Base-by-base conservation (phyloP, 2,329 filamentous ascomycete species). In the Colletotrichum tabaci region DNA sequence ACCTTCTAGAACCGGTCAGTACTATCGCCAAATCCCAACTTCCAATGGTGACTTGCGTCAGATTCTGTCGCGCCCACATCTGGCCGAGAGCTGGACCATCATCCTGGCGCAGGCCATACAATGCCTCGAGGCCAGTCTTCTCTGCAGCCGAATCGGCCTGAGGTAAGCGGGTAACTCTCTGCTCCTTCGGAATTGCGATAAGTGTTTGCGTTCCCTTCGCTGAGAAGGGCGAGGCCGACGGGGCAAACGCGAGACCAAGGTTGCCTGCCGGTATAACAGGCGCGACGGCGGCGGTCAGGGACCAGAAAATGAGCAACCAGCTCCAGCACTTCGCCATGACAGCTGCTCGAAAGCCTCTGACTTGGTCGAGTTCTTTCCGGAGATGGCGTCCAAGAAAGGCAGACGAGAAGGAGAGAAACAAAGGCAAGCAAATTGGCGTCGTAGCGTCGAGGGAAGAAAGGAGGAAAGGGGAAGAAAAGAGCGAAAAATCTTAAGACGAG, bases 71-170 rank as follows among this genome's bases (percentile, higher is more conserved):
- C 18, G 63, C 23, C 42, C 50, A 61, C 6, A 47, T 5, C 18
- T 53, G 55, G 38, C 55, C n/a, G 7, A 57, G 21, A n/a, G n/a
- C 23, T 6, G 55, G 47, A n/a, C 42, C 63, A 50, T 67, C 63
- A 50, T 67, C 42, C 21, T 64, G 38, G 23, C 12, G 16, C 18
- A 16, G 40, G 18, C 38, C 23, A 0, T 21, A 12, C 12, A 18
- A 12, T 9, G 23, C 23, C 30, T 55, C 6, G 2, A 10, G 12
- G 21, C 23, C 7, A 26, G 40, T 4, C 35, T 38, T 6, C 16
- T 55, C 40, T 18, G 46, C n/a, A 6, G 5, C 16, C 16, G 40
- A 26, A 10, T n/a, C 16, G 16, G 0, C 47, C 38, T 63, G 15
- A 18, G 15, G 1, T n/a, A 13, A n/a, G 26, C n/a, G 26, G 9